A percentile compares a stretch with the other conserved stretches of the same genome.
Evolutionary conservation across 2,329 filamentous ascomycete species (phyloP).

Genomic region (Coniochaeta ligniaria): DNA sequence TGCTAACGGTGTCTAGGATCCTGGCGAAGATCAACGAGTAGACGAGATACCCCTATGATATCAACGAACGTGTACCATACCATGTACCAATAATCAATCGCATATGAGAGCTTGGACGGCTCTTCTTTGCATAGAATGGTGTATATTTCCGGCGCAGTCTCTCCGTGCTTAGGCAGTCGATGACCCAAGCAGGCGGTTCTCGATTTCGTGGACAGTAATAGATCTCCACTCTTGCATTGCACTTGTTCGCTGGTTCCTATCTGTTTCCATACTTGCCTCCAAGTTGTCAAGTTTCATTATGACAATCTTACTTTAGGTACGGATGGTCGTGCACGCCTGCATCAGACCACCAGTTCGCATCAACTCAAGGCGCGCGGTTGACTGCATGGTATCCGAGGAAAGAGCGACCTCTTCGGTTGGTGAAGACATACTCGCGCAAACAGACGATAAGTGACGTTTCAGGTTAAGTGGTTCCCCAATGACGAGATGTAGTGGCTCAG

Average conservation of each 20-base stretch:
- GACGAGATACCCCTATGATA: slow-evolving; percentile 26
- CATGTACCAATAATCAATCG: slow-evolving; percentile 18
- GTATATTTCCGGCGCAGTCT: neutral
- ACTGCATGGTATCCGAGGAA: neutral
- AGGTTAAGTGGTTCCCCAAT: neutral
- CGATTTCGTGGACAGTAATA: neutral
- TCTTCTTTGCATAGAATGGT: neutral
- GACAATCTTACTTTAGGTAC: no score
- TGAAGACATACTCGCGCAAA: neutral
- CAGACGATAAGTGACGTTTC: neutral
- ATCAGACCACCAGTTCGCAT: neutral
- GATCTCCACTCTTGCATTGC: neutral
- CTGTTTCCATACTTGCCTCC: neutral
- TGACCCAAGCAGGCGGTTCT: neutral
- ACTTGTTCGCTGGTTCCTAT: neutral
- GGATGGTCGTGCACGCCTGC: neutral
- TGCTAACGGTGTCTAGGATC: slow-evolving; percentile 50
- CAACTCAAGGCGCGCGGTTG: neutral
- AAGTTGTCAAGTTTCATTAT: no score
- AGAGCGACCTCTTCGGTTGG: neutral
- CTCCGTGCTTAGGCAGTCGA: neutral
- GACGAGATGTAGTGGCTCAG: neutral
- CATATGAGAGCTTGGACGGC: slow-evolving; percentile 2
- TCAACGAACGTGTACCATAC: slow-evolving; percentile 15
- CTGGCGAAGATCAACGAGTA: slow-evolving; percentile 99